Evolutionary conservation across 1,284 basidiomycete species (phyloP).

Genomic region (Cutaneotrichosporon dermatis): DNA sequence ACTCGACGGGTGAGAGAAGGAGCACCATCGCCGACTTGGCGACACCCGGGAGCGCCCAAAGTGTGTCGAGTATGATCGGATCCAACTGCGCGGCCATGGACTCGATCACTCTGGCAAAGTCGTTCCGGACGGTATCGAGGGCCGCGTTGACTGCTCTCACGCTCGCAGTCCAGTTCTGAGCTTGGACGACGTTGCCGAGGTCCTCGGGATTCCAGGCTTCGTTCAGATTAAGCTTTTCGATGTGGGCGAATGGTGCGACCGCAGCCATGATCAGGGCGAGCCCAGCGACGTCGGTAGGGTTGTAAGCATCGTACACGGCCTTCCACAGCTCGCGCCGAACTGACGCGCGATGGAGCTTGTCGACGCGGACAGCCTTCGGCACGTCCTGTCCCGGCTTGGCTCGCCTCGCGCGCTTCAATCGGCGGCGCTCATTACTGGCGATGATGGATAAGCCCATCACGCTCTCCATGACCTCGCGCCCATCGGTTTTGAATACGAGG

Average conservation of each 20-base stretch:
- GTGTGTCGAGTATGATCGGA: constrained; percentile 53
- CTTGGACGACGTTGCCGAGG: constrained; percentile 34
- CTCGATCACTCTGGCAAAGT: constrained; percentile 61
- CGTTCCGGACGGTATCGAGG: constrained; percentile 57
- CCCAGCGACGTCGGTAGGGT: constrained; percentile 58
- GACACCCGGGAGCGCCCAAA: constrained; percentile 53
- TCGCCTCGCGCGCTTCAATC: constrained; percentile 17
- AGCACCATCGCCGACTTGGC: constrained; percentile 61
- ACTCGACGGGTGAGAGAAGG: constrained; percentile 73
- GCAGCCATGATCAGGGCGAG: constrained; percentile 58
- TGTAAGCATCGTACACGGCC: constrained; percentile 59
- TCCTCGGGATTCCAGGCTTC: constrained; percentile 43
- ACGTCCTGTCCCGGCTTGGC: background rate
- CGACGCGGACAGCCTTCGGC: constrained; percentile 21
- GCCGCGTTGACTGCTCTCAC: constrained; percentile 57
- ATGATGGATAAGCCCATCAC: constrained; percentile 33
- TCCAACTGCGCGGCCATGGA: constrained; percentile 58
- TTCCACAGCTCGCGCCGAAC: constrained; percentile 64
- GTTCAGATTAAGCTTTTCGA: constrained; percentile 56
- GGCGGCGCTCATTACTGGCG: constrained; percentile 26
- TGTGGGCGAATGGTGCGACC: constrained; percentile 59
- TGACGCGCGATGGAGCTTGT: constrained; percentile 30
- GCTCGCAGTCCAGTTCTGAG: constrained; percentile 39
- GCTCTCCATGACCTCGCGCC: constrained; percentile 31
- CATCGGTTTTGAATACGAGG: constrained; percentile 46